Evolutionary conservation across 2,329 filamentous ascomycete genomes (phyloP).

Genomic region (Didymella glomerata): DNA sequence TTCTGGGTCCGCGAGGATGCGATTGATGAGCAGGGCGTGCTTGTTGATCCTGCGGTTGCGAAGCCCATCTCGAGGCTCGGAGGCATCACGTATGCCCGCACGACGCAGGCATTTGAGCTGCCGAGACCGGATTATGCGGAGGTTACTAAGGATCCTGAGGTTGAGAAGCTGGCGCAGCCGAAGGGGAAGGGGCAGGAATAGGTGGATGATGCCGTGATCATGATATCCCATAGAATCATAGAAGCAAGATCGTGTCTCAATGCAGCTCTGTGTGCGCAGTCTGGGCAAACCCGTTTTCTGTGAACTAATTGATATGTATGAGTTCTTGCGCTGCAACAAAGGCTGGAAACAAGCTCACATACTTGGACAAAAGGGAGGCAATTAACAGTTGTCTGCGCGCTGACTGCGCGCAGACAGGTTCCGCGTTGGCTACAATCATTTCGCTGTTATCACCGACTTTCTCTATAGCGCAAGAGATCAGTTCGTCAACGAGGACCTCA

Average conservation of each 20-base stretch:
- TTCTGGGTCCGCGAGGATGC: constrained; percentile 94
- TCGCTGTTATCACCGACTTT: too few species aligned
- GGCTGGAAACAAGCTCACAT: too few species aligned
- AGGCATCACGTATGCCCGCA: constrained; percentile 83
- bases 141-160: constrained; percentile 60
- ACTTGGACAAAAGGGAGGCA: too few species aligned
- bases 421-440: too few species aligned
- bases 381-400: too few species aligned
- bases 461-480: too few species aligned
- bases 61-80: constrained; percentile 80
- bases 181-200: constrained; percentile 41
- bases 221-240: constrained; percentile 11
- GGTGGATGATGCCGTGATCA: constrained; percentile 3
- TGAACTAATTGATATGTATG: background rate
- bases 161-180: constrained; percentile 65
- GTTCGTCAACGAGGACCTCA: background rate
- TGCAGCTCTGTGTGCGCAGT: too few species aligned
- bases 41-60: constrained; percentile 78
- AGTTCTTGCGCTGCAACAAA: background rate
- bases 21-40: constrained; percentile 76
- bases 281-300: background rate
- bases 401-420: too few species aligned
- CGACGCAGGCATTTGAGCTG: constrained; percentile 75
- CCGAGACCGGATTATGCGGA: constrained; percentile 63
- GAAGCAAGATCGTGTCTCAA: constrained; percentile 1